These are phyloP conservation scores for Penicillium sp. DNA, from an alignment of 2,329 filamentous ascomycete genomes.

Conservation along the genomic window DNA sequence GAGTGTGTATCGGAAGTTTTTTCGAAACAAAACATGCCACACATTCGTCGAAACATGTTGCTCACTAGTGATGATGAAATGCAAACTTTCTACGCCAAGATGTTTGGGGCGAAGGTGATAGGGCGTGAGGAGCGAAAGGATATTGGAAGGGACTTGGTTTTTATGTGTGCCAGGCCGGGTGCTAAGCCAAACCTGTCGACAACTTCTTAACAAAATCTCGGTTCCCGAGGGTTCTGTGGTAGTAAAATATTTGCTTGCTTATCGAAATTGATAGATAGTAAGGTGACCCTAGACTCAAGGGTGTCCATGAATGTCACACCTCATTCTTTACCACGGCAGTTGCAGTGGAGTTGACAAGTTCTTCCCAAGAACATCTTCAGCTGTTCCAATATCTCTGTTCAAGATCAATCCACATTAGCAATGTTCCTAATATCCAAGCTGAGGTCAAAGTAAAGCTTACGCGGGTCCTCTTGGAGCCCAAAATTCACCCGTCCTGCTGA, in stretches of 20 bases:
- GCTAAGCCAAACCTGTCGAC: not conserved
- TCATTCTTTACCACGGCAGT: conserved; percentile 62
- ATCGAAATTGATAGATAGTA: too few relatives aligned
- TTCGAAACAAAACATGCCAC: conserved; percentile 57
- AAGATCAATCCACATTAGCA: too few relatives aligned
- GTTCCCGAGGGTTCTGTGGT: too few relatives aligned
- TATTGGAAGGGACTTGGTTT: conserved; percentile 20
- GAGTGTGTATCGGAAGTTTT: conserved; percentile 60
- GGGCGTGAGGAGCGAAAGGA: conserved; percentile 21
- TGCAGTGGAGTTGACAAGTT: conserved; percentile 66
- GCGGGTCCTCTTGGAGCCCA: conserved; percentile 72
- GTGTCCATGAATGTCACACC: not conserved
- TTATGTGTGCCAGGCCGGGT: conserved; percentile 24
- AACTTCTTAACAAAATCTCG: not conserved
- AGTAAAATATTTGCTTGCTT: too few relatives aligned
- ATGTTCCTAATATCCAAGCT: too few relatives aligned
- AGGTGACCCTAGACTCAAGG: not conserved
- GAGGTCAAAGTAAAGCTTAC: conserved; percentile 47
- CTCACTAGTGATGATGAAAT: conserved; percentile 26
- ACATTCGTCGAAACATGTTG: conserved; percentile 64
- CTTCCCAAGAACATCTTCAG: conserved; percentile 65
- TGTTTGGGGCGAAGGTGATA: conserved; percentile 29
- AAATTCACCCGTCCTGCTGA: conserved; percentile 69
- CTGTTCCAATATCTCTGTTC: conserved; percentile 69
- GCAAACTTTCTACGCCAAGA: conserved; percentile 25